These are phyloP conservation scores for Leccinum barrowsii DNA, from an alignment of 768 basidiomycete genomes.

Conservation along the genomic window DNA sequence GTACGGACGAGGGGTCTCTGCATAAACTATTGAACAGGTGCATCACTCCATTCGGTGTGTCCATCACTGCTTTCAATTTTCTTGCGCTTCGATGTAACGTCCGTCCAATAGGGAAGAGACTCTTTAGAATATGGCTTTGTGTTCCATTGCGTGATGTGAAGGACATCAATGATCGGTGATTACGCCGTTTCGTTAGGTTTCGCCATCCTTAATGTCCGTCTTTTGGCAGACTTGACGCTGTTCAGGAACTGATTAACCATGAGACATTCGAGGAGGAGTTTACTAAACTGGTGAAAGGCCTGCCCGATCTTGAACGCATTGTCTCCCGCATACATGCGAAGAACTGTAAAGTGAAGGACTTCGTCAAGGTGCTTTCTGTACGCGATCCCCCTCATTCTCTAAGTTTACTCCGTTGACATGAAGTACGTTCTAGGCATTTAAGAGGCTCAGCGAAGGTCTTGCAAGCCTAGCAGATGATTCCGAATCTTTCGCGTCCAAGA, in stretches of 20 bases:
- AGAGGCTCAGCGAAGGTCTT: constrained; percentile 66
- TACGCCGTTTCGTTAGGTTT: constrained; percentile 10
- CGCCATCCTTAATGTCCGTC: constrained; percentile 15
- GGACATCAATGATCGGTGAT: constrained; percentile 86
- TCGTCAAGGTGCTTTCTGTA: constrained; percentile 78
- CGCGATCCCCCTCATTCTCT: constrained; percentile 11
- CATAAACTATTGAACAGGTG: constrained; percentile 80
- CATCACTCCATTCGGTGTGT: constrained; percentile 82
- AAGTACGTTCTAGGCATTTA: constrained; percentile 61
- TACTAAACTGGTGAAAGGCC: constrained; percentile 66
- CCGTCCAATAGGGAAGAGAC: constrained; percentile 68
- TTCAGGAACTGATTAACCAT: constrained; percentile 84
- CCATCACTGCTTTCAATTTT: constrained; percentile 6
- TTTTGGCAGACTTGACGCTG: constrained; percentile 77
- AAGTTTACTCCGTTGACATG: constrained; percentile 1
- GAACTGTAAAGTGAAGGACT: constrained; percentile 83
- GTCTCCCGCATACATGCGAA: constrained; percentile 95
- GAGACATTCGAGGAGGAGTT: constrained; percentile 76
- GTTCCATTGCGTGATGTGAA: constrained; percentile 79
- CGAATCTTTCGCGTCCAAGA: constrained; percentile 72
- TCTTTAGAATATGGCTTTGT: constrained; percentile 97
- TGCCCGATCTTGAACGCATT: constrained; percentile 91
- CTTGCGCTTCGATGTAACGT: constrained; percentile 6
- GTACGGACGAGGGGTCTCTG: constrained; percentile 87
- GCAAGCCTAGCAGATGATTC: constrained; percentile 58